Evolutionary conservation across 495 filamentous ascomycete species (phyloP).

Genomic region (Antarctomyces pellizariae): DNA sequence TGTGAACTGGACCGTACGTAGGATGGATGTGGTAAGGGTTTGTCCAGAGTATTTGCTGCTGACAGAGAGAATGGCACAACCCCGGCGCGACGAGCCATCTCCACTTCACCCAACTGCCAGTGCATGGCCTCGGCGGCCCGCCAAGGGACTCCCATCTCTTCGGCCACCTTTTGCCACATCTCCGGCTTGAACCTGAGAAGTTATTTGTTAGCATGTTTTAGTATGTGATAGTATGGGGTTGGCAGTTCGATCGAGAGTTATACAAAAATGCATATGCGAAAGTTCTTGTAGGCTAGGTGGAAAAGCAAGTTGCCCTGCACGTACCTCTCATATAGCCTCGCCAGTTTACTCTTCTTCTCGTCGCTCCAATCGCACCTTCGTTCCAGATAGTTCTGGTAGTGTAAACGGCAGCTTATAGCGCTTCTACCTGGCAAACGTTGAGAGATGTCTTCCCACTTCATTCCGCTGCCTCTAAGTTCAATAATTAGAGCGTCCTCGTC

Average conservation of each 20-base stretch:
- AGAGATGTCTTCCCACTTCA: slow-evolving; percentile 98
- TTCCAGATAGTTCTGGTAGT: slow-evolving; percentile 96
- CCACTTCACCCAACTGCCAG: slow-evolving; percentile 81
- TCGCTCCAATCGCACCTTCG: slow-evolving; percentile 83
- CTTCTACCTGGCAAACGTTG: slow-evolving; percentile 73
- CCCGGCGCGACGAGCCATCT: slow-evolving; percentile 80
- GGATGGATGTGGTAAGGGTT: no score
- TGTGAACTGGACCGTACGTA: no score
- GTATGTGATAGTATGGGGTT: not conserved
- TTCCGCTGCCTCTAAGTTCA: slow-evolving; percentile 61
- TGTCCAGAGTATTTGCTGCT: no score
- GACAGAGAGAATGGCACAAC: slow-evolving; percentile 57
- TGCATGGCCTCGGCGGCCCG: slow-evolving; percentile 92
- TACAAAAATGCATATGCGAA: slow-evolving; percentile 1
- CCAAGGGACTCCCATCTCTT: slow-evolving; percentile 94
- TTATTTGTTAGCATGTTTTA: no score
- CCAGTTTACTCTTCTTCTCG: slow-evolving; percentile 89
- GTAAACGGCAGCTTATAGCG: slow-evolving; percentile 77
- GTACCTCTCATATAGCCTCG: slow-evolving; percentile 87
- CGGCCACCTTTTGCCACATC: slow-evolving; percentile 87
- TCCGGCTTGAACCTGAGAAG: slow-evolving; percentile 67
- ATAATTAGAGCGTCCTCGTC: slow-evolving; percentile 85
- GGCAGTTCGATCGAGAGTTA: no score
- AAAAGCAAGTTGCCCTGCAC: slow-evolving; percentile 7
- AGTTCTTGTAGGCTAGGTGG: no score